Conservation (phyloP, 768 basidiomycete genomes). For the Termitomyces heimii region DNA sequence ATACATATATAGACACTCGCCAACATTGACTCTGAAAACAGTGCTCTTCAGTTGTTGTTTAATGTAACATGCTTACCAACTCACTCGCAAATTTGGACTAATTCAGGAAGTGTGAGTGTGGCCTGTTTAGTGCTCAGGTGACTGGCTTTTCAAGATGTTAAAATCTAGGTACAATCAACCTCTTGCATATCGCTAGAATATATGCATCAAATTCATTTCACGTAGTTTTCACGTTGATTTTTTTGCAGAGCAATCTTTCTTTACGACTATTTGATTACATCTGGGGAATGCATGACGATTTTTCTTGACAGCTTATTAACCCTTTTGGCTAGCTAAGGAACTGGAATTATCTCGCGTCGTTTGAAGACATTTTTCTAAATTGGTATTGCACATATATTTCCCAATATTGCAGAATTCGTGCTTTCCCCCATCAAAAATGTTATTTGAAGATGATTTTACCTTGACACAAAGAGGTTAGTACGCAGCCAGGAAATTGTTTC, state of each 20-base stretch:
- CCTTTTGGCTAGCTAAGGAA: not conserved
- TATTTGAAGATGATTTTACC: no score
- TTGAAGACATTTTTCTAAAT: slow-evolving; percentile 2
- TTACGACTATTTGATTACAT: not conserved
- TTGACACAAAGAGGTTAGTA: not conserved
- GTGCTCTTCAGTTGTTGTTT: no score
- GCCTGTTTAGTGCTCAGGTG: no score
- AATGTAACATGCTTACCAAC: no score
- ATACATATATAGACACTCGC: no score
- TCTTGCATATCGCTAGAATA: not conserved
- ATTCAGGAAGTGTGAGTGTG: no score
- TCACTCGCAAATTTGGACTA: no score
- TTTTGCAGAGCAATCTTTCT: not conserved
- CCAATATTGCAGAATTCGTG: not conserved
- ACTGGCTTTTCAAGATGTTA: not conserved
- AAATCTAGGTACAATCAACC: not conserved
- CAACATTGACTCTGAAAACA: no score
- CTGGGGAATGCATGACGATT: not conserved
- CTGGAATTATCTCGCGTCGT: slow-evolving; percentile 6
- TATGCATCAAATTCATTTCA: not conserved
- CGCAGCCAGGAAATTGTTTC: not conserved
- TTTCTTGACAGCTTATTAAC: no score
- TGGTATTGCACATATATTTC: slow-evolving; percentile 2
- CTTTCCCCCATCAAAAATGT: no score
- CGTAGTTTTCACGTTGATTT: not conserved